Conservation (phyloP, 2,329 filamentous ascomycete species). For the Xylariaceae sp. region DNA sequence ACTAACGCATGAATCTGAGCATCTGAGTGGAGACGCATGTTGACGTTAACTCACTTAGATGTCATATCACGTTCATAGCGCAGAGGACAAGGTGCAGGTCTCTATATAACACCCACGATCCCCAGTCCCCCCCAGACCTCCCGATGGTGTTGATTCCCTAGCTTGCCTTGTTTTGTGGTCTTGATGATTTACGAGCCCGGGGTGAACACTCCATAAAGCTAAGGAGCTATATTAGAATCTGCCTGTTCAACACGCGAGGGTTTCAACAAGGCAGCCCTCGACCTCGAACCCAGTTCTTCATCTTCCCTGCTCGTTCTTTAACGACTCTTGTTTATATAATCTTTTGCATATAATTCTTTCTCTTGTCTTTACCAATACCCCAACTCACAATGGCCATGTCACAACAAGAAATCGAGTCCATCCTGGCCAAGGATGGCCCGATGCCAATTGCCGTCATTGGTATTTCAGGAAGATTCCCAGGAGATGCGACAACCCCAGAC, state of each 20-base stretch:
- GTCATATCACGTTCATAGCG: background rate
- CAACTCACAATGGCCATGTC: conserved; percentile 20
- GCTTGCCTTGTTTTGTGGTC: conserved; percentile 21
- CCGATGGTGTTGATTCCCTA: conserved; percentile 10
- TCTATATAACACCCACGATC: conserved; percentile 18
- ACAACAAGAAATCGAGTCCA: conserved; percentile 24
- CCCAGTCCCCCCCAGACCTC: conserved; percentile 1
- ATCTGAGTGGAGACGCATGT: conserved; percentile 16
- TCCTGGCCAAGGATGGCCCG: conserved; percentile 25
- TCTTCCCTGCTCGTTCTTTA: conserved; percentile 14
- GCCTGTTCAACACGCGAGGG: conserved; percentile 23
- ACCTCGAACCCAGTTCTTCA: conserved; percentile 15
- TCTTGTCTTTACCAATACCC: conserved; percentile 6
- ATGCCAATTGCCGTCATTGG: conserved; percentile 28
- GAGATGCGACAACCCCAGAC: conserved; percentile 27
- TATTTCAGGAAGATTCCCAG: conserved; percentile 29
- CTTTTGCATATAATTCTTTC: conserved; percentile 3
- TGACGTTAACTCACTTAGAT: background rate
- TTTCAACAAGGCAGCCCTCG: conserved; percentile 12
- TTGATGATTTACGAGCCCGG: conserved; percentile 21
- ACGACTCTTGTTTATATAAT: conserved; percentile 14
- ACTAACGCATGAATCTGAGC: conserved; percentile 15
- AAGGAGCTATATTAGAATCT: conserved; percentile 19
- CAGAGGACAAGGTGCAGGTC: conserved; percentile 1
- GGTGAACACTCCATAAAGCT: conserved; percentile 7